Evolutionary conservation across 2,329 filamentous ascomycete species (phyloP).

Genomic region (Alternaria postmessia): DNA sequence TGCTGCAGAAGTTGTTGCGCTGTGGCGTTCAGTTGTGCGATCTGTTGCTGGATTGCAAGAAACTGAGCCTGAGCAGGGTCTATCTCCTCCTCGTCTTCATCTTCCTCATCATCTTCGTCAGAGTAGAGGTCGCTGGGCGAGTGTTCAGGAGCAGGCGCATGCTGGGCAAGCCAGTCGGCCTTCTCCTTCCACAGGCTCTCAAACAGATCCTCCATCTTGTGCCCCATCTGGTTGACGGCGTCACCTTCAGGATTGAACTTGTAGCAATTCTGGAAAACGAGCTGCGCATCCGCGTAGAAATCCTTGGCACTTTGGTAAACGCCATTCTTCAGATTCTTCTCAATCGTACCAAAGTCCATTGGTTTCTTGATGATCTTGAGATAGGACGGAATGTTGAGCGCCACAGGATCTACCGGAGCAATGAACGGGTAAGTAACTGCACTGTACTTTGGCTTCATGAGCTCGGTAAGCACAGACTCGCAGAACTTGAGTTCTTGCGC

Average conservation of each 20-base stretch:
- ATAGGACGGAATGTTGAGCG: constrained; percentile 91
- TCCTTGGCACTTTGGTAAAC: constrained; percentile 85
- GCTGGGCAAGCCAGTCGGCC: constrained; percentile 78
- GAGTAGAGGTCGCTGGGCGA: constrained; percentile 64
- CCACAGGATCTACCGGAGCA: constrained; percentile 88
- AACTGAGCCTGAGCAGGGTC: constrained; percentile 54
- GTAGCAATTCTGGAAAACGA: constrained; percentile 89
- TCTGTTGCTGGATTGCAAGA: constrained; percentile 67
- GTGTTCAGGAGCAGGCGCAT: constrained; percentile 72
- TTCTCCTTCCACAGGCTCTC: constrained; percentile 79
- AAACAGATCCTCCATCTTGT: constrained; percentile 77
- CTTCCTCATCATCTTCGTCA: constrained; percentile 73
- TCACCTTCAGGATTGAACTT: constrained; percentile 88
- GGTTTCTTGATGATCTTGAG: constrained; percentile 94
- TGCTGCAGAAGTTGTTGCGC: constrained; percentile 62
- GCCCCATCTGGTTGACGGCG: constrained; percentile 74
- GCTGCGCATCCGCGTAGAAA: constrained; percentile 81
- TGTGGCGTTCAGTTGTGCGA: constrained; percentile 72
- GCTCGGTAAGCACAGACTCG: constrained; percentile 78
- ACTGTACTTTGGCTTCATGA: constrained; percentile 77
- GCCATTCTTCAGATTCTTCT: constrained; percentile 76
- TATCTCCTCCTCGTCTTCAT: constrained; percentile 67
- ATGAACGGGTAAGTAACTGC: constrained; percentile 77
- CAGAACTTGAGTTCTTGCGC: constrained; percentile 91
- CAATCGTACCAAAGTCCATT: constrained; percentile 91